Evolutionary conservation across 352 stramenopile species (phyloP).

Genomic region (Discostella stelligera): DNA sequence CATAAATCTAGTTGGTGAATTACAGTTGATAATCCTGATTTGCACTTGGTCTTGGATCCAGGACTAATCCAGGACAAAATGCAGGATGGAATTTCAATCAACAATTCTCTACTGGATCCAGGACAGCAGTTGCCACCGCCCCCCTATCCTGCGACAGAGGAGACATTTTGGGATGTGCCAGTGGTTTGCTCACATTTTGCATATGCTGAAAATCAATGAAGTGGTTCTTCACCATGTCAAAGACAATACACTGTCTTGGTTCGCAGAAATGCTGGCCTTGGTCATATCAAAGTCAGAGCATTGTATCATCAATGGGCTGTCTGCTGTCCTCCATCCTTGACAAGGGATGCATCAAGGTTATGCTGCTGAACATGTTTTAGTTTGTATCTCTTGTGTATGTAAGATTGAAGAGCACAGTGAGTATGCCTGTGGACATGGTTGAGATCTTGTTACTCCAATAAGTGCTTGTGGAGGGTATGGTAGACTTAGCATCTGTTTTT

Average conservation of each 20-base stretch:
- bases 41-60: too few relatives aligned
- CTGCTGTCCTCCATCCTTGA: not conserved
- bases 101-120: too few relatives aligned
- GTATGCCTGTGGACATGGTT: not conserved
- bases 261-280: not conserved
- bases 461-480: not conserved
- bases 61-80: too few relatives aligned
- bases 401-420: not conserved
- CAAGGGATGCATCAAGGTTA: not conserved
- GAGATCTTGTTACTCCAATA: not conserved
- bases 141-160: not conserved
- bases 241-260: not conserved
- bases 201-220: not conserved
- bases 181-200: not conserved
- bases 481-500: not conserved
- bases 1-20: not conserved
- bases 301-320: not conserved
- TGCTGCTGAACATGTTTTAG: not conserved
- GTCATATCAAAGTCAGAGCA: not conserved
- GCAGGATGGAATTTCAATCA: too few relatives aligned
- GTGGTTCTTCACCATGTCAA: not conserved
- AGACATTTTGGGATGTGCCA: not conserved
- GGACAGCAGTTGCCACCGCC: too few relatives aligned
- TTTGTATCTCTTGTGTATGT: not conserved
- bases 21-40: too few relatives aligned